Evolutionary conservation across 345 rosid genomes (phyloP).

Genomic region (Kernera saxatilis): DNA sequence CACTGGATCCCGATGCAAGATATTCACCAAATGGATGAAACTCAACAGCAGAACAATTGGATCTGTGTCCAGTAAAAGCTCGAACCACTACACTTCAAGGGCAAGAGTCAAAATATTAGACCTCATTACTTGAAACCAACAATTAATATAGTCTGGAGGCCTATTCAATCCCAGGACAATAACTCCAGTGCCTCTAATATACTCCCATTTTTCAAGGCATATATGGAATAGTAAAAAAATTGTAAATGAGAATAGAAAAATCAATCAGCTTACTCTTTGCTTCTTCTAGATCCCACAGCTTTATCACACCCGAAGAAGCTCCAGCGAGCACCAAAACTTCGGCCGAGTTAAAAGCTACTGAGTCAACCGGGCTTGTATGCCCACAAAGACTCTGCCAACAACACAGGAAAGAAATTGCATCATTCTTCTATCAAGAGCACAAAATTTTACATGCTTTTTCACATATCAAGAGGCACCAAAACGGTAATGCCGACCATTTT

Average conservation of each 20-base stretch:
- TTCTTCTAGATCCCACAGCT: conserved; percentile 33
- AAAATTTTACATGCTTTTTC: neutral
- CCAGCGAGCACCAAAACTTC: conserved; percentile 35
- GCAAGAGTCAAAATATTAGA: conserved; percentile 40
- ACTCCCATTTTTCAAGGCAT: neutral
- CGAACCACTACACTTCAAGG: conserved; percentile 98
- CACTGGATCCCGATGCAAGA: conserved; percentile 89
- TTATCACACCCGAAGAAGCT: conserved; percentile 34
- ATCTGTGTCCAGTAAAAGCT: conserved; percentile 87
- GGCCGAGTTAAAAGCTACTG: conserved; percentile 28
- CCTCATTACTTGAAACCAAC: too few relatives aligned
- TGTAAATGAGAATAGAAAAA: neutral
- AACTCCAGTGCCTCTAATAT: neutral
- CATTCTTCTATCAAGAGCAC: neutral
- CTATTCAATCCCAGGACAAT: too few relatives aligned
- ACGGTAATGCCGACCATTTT: neutral
- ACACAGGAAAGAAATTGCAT: neutral
- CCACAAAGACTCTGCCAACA: conserved; percentile 34
- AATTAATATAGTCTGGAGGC: too few relatives aligned
- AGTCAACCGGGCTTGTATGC: conserved; percentile 33
- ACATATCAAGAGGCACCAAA: neutral
- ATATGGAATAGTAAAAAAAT: neutral
- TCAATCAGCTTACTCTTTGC: conserved; percentile 26
- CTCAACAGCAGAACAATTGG: conserved; percentile 76
- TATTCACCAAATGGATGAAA: conserved; percentile 98